phyloP scores from a whole-genome alignment of 2,329 filamentous ascomycete species.

The Colletotrichum truncatum region DNA sequence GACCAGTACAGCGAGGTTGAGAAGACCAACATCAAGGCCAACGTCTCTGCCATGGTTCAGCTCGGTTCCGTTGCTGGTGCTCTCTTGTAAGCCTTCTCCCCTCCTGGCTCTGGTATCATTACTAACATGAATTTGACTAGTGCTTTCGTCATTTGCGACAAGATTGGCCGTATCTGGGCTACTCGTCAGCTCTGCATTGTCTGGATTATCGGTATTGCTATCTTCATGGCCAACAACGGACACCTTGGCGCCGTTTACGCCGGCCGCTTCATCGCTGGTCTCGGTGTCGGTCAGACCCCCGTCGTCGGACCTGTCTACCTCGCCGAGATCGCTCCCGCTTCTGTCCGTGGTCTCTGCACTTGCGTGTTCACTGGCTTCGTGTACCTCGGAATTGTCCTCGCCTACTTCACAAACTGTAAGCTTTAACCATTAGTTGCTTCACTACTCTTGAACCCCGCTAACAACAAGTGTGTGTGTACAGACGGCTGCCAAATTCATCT shows the following conservation, averaged over 20 bases:
- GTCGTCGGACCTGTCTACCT: constrained; percentile 78
- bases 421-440: no score
- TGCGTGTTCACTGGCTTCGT: constrained; percentile 65
- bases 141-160: constrained; percentile 67
- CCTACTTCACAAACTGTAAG: constrained; percentile 82
- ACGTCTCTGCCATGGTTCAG: constrained; percentile 85
- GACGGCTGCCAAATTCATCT: constrained; percentile 64
- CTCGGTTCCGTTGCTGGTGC: constrained; percentile 79
- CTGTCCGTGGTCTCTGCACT: constrained; percentile 77
- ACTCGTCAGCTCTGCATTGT: constrained; percentile 65
- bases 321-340: constrained; percentile 75
- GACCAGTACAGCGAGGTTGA: constrained; percentile 59
- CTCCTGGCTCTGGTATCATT: background rate
- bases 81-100: constrained; percentile 53
- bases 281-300: constrained; percentile 73
- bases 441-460: no score
- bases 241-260: constrained; percentile 68
- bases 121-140: constrained; percentile 41
- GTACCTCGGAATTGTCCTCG: constrained; percentile 80
- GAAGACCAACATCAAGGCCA: constrained; percentile 75
- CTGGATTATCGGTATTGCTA: constrained; percentile 66
- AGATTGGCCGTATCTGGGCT: constrained; percentile 70
- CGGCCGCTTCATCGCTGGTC: constrained; percentile 72
- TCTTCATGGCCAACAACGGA: constrained; percentile 67
- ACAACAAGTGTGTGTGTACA: no score